Evolutionary conservation across 2,329 filamentous ascomycete genomes (phyloP).

Genomic region (Cladophialophora bantiana): DNA sequence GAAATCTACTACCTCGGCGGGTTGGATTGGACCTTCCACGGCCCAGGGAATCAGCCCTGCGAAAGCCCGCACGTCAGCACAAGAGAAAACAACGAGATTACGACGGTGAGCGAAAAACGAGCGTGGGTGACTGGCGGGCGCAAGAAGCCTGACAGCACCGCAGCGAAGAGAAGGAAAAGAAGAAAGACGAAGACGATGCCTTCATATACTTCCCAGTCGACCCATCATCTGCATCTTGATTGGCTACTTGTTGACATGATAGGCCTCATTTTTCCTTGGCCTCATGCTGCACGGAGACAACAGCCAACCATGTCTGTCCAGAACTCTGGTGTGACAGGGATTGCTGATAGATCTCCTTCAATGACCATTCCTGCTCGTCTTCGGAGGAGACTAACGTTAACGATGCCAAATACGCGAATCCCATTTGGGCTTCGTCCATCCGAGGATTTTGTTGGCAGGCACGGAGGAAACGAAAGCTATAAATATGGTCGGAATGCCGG

Average conservation of each 20-base stretch:
- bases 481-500: too few relatives aligned
- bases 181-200: neutral
- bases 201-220: neutral
- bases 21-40: neutral
- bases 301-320: too few relatives aligned
- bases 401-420: too few relatives aligned
- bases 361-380: too few relatives aligned
- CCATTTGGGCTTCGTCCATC: too few relatives aligned
- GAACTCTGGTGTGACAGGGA: too few relatives aligned
- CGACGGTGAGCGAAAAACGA: neutral
- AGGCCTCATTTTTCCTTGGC: neutral
- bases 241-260: neutral
- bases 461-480: too few relatives aligned
- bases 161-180: conserved; percentile 3
- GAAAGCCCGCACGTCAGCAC: neutral
- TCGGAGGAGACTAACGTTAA: too few relatives aligned
- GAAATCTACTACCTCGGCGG: neutral
- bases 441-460: too few relatives aligned
- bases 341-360: too few relatives aligned
- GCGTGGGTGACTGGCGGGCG: neutral
- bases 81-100: neutral
- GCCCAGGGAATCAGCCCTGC: neutral
- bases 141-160: neutral
- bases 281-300: too few relatives aligned
- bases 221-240: neutral